Evolutionary conservation across 768 basidiomycete species (phyloP).

Genomic region (Arthromyces matolae): DNA sequence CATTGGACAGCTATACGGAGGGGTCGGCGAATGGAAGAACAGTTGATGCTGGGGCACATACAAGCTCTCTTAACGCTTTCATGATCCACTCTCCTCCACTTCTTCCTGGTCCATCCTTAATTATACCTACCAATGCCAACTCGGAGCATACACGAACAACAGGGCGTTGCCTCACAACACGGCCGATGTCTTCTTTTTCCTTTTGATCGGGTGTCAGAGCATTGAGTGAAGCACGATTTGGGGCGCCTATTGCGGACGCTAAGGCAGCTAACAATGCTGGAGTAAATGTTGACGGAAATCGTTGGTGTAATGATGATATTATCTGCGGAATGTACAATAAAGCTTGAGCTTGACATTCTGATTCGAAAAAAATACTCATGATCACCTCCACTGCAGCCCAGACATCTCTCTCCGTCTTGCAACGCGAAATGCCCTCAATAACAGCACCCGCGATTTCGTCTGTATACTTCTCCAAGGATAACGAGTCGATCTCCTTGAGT

Average conservation of each 20-base stretch:
- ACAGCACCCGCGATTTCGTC: slow-evolving; percentile 90
- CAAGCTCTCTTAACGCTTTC: slow-evolving; percentile 81
- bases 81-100: slow-evolving; percentile 90
- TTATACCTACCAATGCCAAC: slow-evolving; percentile 82
- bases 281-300: slow-evolving; percentile 80
- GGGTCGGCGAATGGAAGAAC: slow-evolving; percentile 1
- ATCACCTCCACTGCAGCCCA: slow-evolving; percentile 95
- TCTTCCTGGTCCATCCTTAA: slow-evolving; percentile 63
- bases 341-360: slow-evolving; percentile 1
- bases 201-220: slow-evolving; percentile 68
- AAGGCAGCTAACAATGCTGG: slow-evolving; percentile 64
- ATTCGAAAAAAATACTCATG: slow-evolving; percentile 18
- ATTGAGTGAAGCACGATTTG: slow-evolving; percentile 54
- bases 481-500: slow-evolving; percentile 85
- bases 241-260: slow-evolving; percentile 51
- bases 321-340: slow-evolving; percentile 47
- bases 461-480: slow-evolving; percentile 92
- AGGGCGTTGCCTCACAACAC: slow-evolving; percentile 80
- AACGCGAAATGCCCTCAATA: slow-evolving; percentile 79
- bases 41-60: slow-evolving; percentile 33
- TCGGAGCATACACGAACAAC: slow-evolving; percentile 86
- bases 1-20: slow-evolving; percentile 70
- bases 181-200: slow-evolving; percentile 85
- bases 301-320: slow-evolving; percentile 82
- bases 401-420: slow-evolving; percentile 90